A percentile compares a stretch with the other conserved stretches of the same genome.
phyloP scores from a whole-genome alignment of 768 basidiomycete species.

The Boletus rubropictus region DNA sequence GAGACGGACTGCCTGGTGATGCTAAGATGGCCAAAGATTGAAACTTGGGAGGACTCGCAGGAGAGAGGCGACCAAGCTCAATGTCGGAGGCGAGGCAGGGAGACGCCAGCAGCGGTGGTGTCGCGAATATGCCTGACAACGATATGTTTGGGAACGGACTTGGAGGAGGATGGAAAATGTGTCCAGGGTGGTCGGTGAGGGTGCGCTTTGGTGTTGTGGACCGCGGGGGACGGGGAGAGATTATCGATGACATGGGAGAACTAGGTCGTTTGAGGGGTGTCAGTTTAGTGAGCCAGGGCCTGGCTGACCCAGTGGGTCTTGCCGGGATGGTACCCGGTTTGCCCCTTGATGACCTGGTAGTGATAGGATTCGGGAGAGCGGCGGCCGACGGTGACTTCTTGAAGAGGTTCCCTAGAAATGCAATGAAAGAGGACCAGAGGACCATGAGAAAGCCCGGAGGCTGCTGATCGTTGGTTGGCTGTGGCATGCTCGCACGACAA shows the following conservation, averaged over 20 bases:
- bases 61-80: background rate
- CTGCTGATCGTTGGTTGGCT: background rate
- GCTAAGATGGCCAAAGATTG: background rate
- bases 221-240: slow-evolving; percentile 1
- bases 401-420: slow-evolving; percentile 12
- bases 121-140: slow-evolving; percentile 15
- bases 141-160: slow-evolving; percentile 19
- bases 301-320: background rate
- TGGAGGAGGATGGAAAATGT: slow-evolving; percentile 12
- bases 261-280: slow-evolving; percentile 10
- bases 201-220: slow-evolving; percentile 3
- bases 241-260: slow-evolving; percentile 3
- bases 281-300: background rate
- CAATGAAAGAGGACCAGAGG: slow-evolving; percentile 14
- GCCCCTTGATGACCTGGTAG: background rate
- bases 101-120: background rate
- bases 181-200: background rate
- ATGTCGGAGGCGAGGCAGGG: background rate
- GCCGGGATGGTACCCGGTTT: background rate
- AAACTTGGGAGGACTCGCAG: background rate
- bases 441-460: slow-evolving; percentile 9
- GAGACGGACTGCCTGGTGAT: slow-evolving; percentile 8
- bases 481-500: slow-evolving; percentile 1
- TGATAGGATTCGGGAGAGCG: slow-evolving; percentile 17
- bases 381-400: slow-evolving; percentile 4